phyloP scores from a whole-genome alignment of 352 stramenopile genomes.

The Phytophthora parvispora region DNA sequence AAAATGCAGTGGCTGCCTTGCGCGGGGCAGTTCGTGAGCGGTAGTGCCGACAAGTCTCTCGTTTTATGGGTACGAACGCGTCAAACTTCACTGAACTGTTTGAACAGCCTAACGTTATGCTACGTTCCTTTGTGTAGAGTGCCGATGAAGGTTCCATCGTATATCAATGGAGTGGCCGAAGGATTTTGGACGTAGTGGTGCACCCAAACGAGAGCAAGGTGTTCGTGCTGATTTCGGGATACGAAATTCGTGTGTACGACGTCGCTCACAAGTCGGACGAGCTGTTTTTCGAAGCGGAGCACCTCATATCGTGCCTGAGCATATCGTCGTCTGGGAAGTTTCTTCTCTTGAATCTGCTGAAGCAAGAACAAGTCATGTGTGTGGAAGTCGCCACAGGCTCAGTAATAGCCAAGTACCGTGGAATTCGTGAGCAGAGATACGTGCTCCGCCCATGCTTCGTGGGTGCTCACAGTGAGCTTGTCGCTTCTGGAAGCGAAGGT shows the following conservation, averaged over 20 bases:
- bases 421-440: constrained; percentile 72
- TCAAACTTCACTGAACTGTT: not conserved
- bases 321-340: constrained; percentile 57
- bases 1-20: constrained; percentile 67
- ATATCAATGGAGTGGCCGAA: constrained; percentile 79
- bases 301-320: constrained; percentile 66
- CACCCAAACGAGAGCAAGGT: constrained; percentile 61
- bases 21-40: constrained; percentile 73
- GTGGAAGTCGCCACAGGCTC: constrained; percentile 55
- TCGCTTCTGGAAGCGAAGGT: constrained; percentile 84
- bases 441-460: constrained; percentile 73
- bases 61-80: constrained; percentile 71
- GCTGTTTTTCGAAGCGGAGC: constrained; percentile 60
- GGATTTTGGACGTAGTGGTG: constrained; percentile 69
- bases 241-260: constrained; percentile 75
- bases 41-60: constrained; percentile 79
- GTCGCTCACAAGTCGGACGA: constrained; percentile 66
- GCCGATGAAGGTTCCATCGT: constrained; percentile 52
- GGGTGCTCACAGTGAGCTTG: constrained; percentile 57
- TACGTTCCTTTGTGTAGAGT: constrained; percentile 43
- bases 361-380: constrained; percentile 66
- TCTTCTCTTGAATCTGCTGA: constrained; percentile 73
- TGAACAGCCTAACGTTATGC: not conserved
- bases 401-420: constrained; percentile 59
- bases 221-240: constrained; percentile 66